Conservation (phyloP, 177 flowering plant species). For the Vitis hybrid region DNA sequence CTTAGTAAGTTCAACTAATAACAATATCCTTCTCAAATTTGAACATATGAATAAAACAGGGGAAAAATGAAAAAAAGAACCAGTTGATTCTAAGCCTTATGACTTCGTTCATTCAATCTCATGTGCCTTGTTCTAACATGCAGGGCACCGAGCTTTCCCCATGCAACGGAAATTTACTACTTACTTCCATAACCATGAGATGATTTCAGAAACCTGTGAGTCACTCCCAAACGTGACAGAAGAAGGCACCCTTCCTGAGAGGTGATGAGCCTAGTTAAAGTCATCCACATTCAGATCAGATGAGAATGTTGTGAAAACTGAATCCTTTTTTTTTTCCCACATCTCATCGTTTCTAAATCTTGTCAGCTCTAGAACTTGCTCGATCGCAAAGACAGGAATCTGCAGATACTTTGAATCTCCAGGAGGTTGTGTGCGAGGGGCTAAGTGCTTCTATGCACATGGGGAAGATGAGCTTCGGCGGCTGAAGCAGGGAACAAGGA, state of each 20-base stretch:
- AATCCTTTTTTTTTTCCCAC: not conserved
- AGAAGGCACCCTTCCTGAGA: constrained; percentile 17
- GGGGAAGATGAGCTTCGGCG: constrained; percentile 29
- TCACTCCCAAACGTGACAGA: constrained; percentile 12
- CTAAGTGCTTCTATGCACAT: constrained; percentile 41
- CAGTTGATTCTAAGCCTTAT: no score
- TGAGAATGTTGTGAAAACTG: not conserved
- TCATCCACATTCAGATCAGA: not conserved
- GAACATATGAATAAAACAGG: not conserved
- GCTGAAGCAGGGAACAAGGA: constrained; percentile 15
- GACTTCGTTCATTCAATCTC: not conserved
- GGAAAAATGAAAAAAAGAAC: not conserved
- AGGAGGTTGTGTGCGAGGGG: constrained; percentile 49
- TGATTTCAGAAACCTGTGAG: constrained; percentile 19
- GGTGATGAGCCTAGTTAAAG: constrained; percentile 20
- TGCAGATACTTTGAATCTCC: constrained; percentile 46
- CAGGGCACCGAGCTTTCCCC: constrained; percentile 28
- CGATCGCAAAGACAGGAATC: constrained; percentile 26
- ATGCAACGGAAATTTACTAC: constrained; percentile 16
- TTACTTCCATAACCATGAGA: constrained; percentile 12
- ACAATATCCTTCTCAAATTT: not conserved
- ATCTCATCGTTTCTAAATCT: constrained; percentile 4
- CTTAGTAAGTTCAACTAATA: constrained; percentile 33
- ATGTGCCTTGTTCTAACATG: constrained; percentile 6
- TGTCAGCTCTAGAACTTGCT: constrained; percentile 13